Evolutionary conservation across 1,139 yeast genomes (phyloP), one percentile per base, ranked within the genome.

Genomic region (Nakaseomyces nivariensis): DNA sequence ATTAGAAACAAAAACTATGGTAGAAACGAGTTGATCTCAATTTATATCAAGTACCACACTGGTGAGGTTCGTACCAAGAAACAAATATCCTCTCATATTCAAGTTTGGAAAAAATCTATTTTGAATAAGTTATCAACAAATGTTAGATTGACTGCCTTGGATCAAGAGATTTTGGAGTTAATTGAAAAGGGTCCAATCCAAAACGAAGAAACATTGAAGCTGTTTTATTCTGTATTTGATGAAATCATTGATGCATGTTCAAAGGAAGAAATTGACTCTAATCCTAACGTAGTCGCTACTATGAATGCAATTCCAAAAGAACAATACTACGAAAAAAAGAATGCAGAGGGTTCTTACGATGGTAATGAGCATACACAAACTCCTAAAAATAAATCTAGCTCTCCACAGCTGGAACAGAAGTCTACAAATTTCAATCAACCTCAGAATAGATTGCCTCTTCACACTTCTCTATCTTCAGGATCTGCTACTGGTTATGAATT

Each of bases 21-120:
- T 24, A 75, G 98, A 55, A 90, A 90, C 67, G 97, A 90, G 70
- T 75, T 90, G 53, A 87, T 90, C 50, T 83, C 95, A 22, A 92
- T 89, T 63, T 90, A 81, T 63, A 88, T 90, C 51, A 71, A 75
- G 54, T 80, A 81, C 54, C 82, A 81, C 60, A 87, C 97, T 2
- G 94, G 94, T 46, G 85, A 86, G 67, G 67, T 72, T 50, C 78
- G 98, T 61, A 81, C 96, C 4, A 76, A 96, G 58, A 90, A 90
- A 66, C 97, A 90, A 70, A 95, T 90, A 10, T 83, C 94, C 4
- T 81, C 90, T 49, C 97, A 90, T 66, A 87, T 90, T 53, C 97
- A 90, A 70, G 97, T 90, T 8, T 63, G 64, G 64, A 64, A 64
- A 47, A 64, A 64, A 48, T 56, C 66, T 9, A 61, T 64, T 22